Conservation (phyloP, 192 early-diverging fungal species). For the Glomus cerebriforme region DNA sequence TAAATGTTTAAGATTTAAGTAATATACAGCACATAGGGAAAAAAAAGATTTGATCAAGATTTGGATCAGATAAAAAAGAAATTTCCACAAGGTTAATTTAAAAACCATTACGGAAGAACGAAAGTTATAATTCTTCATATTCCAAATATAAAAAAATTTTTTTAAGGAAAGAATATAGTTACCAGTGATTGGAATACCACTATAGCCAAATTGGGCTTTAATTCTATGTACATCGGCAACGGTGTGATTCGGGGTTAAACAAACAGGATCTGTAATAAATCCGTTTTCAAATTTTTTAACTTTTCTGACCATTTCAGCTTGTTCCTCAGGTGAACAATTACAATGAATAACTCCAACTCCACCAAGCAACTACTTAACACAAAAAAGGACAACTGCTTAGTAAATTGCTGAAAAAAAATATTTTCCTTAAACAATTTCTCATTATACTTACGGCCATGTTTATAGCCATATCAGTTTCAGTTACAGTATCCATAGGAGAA, state of each 20-base stretch:
- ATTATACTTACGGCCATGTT: slow-evolving; percentile 82
- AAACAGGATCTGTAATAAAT: slow-evolving; percentile 94
- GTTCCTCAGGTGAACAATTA: slow-evolving; percentile 95
- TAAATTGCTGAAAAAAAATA: not conserved
- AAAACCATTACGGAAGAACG: slow-evolving; percentile 47
- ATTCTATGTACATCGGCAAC: slow-evolving; percentile 85
- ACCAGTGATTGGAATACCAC: slow-evolving; percentile 95
- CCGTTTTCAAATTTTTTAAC: slow-evolving; percentile 99
- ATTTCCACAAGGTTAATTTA: slow-evolving; percentile 39
- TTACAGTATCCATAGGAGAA: slow-evolving; percentile 98
- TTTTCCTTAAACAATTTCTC: not conserved
- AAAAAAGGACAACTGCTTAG: not conserved
- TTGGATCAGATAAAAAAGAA: slow-evolving; percentile 28
- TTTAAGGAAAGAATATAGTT: slow-evolving; percentile 31
- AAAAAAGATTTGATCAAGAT: not conserved
- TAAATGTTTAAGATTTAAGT: too few species aligned
- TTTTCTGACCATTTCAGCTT: slow-evolving; percentile 96
- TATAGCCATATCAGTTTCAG: slow-evolving; percentile 98
- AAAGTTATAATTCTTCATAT: slow-evolving; percentile 40
- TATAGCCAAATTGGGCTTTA: slow-evolving; percentile 89
- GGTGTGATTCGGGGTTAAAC: slow-evolving; percentile 78
- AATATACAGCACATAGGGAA: slow-evolving; percentile 1
- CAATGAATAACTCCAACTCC: slow-evolving; percentile 98
- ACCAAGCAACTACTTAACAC: slow-evolving; percentile 63
- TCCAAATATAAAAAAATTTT: not conserved